Evolutionary conservation across 1,284 basidiomycete species (phyloP), one percentile per base, ranked within the genome.

Genomic region (Vanrija sp.): DNA sequence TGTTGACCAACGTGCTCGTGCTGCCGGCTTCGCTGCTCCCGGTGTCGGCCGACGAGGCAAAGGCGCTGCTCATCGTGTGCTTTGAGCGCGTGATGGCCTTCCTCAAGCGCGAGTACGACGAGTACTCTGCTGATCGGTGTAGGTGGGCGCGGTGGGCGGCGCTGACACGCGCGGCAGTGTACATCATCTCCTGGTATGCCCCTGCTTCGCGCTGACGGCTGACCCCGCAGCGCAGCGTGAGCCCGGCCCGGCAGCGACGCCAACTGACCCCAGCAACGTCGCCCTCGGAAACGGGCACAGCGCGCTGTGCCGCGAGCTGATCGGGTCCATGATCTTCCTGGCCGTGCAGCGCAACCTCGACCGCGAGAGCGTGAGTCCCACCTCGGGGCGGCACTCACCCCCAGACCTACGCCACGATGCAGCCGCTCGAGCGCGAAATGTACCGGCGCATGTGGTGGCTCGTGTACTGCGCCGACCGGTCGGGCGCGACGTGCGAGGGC

Each of bases 1-100:
- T 86, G 10, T 83, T 89, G 14, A 87, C 88, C 7, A 85, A 84
- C 15, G 89, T 88, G 1, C 78, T 90, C 12, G 87, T 89, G 12
- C 55, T 63, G 9, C 53, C 60, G 6, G 41, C 46, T 5, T 54
- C 54, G 12, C 51, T 59, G 16, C 46, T 56, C 5, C 54, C 59
- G 7, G 35, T 59, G 15, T 42, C 31, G 2, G 23, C 52, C 18
- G 41, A 46, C 16, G 59, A 63, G 24, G 46, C 54, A 4, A 49
- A 45, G 37, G 39, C 48, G 6, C 43, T 63, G 24, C 45, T 53
- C 38, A 47, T 35, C 20, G 41, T 41, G n/a, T 61, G 56, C 27
- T 44, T 47, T 27, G 18, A 51, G 14, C 25, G 31, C 18, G 19
- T 48, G 24, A 48, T 48, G 47, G 19, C 7, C 8, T 48, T 41